Conservation (phyloP, 768 basidiomycete species). For the Rhizopogon sp. region DNA sequence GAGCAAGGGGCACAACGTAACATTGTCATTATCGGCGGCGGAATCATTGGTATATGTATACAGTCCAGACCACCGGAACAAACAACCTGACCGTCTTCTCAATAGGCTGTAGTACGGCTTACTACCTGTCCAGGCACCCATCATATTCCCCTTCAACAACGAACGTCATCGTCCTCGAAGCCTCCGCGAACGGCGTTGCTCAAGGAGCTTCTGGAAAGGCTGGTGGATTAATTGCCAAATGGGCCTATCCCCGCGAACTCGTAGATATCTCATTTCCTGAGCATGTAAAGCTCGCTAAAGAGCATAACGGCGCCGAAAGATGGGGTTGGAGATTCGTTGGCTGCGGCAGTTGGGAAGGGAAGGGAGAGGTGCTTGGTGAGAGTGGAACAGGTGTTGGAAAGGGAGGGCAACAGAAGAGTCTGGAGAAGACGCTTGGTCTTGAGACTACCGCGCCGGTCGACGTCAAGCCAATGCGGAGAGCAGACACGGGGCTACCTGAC, state of each 20-base stretch:
- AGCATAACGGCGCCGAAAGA: constrained; percentile 61
- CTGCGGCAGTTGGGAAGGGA: constrained; percentile 73
- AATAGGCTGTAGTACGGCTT: constrained; percentile 60
- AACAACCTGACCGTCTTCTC: background rate
- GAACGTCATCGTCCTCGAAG: constrained; percentile 63
- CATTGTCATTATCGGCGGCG: constrained; percentile 79
- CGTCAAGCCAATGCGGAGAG: constrained; percentile 18
- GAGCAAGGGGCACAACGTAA: constrained; percentile 18
- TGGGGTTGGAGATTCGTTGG: constrained; percentile 82
- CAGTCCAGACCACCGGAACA: background rate
- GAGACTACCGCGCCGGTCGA: constrained; percentile 5
- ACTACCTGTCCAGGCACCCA: constrained; percentile 65
- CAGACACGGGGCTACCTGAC: constrained; percentile 37
- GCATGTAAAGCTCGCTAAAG: constrained; percentile 66
- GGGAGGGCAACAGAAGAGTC: constrained; percentile 37
- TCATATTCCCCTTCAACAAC: constrained; percentile 34
- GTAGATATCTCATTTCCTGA: constrained; percentile 61
- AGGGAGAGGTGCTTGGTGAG: constrained; percentile 33
- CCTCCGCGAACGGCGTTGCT: constrained; percentile 60
- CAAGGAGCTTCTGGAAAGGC: constrained; percentile 84
- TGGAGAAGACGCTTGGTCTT: constrained; percentile 53
- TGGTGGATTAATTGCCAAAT: constrained; percentile 78
- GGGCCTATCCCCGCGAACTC: constrained; percentile 75
- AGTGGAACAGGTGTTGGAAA: constrained; percentile 20
- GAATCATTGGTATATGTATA: constrained; percentile 59